Evolutionary conservation across 345 rosid species (phyloP).

Genomic region (Heritiera fomes): DNA sequence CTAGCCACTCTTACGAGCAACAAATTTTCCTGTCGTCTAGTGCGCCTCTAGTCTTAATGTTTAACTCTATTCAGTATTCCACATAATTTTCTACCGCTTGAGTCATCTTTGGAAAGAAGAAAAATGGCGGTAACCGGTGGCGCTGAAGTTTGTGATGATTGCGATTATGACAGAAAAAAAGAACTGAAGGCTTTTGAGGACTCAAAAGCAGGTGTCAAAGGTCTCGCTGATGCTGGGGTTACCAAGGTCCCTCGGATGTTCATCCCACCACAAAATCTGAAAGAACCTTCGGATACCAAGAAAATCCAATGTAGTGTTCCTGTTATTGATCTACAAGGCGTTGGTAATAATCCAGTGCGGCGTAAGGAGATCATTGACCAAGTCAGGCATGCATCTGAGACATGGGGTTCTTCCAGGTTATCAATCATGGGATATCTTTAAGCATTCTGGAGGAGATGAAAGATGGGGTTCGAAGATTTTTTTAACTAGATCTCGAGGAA

Average conservation of each 20-base stretch:
- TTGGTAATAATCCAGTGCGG: constrained; percentile 3
- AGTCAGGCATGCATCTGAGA: constrained; percentile 38
- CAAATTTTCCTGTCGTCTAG: background rate
- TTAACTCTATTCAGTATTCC: background rate
- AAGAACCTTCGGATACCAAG: background rate
- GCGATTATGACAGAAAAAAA: background rate
- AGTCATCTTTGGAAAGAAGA: background rate
- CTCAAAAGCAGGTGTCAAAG: constrained; percentile 39
- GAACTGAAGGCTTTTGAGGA: constrained; percentile 32
- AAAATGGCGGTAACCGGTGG: constrained; percentile 14
- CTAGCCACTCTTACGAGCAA: background rate
- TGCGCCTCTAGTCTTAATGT: background rate
- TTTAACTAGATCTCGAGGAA: constrained; percentile 36
- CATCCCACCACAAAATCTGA: background rate
- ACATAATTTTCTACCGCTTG: background rate
- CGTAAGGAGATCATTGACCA: constrained; percentile 25
- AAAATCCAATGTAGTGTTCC: constrained; percentile 27
- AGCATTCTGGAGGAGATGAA: constrained; percentile 34
- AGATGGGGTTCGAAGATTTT: constrained; percentile 40
- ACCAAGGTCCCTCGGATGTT: constrained; percentile 21
- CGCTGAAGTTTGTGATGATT: constrained; percentile 18
- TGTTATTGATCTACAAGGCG: constrained; percentile 36
- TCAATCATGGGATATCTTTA: constrained; percentile 49
- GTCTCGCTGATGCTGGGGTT: constrained; percentile 29
- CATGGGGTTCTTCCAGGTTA: constrained; percentile 55